These are phyloP conservation scores for Ricinus communis DNA, from an alignment of 345 rosid genomes.

Conservation along the genomic window DNA sequence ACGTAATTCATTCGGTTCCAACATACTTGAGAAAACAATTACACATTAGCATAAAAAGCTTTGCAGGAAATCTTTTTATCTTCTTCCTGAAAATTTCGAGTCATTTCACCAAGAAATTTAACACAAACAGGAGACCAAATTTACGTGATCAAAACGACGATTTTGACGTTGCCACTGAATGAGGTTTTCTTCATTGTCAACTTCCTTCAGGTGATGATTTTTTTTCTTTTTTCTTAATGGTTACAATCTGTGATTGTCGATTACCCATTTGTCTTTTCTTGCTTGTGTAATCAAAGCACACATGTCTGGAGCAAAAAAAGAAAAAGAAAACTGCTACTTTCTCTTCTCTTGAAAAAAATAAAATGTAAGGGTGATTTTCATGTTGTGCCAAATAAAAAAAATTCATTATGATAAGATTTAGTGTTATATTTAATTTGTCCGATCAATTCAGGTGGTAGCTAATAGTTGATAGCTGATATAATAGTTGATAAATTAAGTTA, in stretches of 20 bases:
- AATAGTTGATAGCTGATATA: too few species aligned
- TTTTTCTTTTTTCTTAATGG: neutral
- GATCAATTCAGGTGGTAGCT: too few species aligned
- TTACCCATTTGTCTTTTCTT: slow-evolving; percentile 15
- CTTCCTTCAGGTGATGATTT: slow-evolving; percentile 13
- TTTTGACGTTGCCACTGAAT: slow-evolving; percentile 19
- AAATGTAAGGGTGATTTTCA: too few species aligned
- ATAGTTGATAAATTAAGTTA: too few species aligned
- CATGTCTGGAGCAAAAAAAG: too few species aligned
- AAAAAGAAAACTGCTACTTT: too few species aligned
- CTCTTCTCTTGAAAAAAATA: too few species aligned
- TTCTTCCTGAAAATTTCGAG: neutral
- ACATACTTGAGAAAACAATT: slow-evolving; percentile 4
- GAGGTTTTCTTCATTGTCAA: slow-evolving; percentile 21
- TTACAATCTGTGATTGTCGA: slow-evolving; percentile 2
- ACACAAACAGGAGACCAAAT: neutral
- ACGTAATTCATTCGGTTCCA: slow-evolving; percentile 6
- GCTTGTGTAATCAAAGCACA: slow-evolving; percentile 14
- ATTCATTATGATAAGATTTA: too few species aligned
- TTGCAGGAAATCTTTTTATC: too few species aligned
- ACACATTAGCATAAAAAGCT: neutral
- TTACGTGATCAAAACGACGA: slow-evolving; percentile 9
- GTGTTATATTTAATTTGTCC: too few species aligned
- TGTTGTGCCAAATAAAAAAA: too few species aligned
- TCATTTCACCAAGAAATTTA: neutral